Evolutionary conservation across 2,329 filamentous ascomycete species (phyloP).

Genomic region (Macrophomina phaseolina): DNA sequence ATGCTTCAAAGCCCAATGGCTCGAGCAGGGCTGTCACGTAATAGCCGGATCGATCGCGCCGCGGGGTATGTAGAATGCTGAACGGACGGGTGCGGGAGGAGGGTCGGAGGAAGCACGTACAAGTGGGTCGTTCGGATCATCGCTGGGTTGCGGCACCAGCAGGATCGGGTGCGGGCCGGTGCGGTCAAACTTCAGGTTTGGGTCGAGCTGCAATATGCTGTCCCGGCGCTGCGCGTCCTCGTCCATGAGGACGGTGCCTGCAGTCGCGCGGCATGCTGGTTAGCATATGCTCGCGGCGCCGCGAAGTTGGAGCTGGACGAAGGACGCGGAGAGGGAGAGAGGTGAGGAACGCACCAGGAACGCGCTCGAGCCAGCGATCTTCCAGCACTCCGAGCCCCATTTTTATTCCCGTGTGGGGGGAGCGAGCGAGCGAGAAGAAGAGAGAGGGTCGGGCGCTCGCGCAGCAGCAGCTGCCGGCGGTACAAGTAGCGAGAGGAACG

Average conservation of each 20-base stretch:
- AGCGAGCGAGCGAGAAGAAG: neutral
- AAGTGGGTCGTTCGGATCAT: constrained; percentile 89
- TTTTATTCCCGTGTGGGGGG: constrained; percentile 14
- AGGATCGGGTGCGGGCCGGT: constrained; percentile 69
- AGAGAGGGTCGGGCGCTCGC: neutral
- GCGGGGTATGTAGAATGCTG: too few relatives aligned
- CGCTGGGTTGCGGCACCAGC: constrained; percentile 86
- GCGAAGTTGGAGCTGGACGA: neutral
- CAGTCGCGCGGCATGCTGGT: neutral
- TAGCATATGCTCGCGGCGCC: neutral
- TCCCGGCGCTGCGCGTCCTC: constrained; percentile 35
- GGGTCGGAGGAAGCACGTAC: constrained; percentile 49
- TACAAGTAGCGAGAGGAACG: neutral
- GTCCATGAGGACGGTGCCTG: constrained; percentile 50
- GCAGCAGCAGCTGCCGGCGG: neutral
- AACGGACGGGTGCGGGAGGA: neutral
- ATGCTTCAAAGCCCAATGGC: too few relatives aligned
- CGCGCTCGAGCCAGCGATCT: constrained; percentile 67
- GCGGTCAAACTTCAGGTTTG: constrained; percentile 72
- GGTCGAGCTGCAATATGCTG: constrained; percentile 36
- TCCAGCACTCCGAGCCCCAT: constrained; percentile 80
- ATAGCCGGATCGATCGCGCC: too few relatives aligned
- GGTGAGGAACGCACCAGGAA: constrained; percentile 66
- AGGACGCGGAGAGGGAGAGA: neutral
- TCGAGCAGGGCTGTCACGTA: too few relatives aligned